These are phyloP conservation scores for Solanum neorickii DNA, from an alignment of 257 asterid species.

Conservation along the genomic window DNA sequence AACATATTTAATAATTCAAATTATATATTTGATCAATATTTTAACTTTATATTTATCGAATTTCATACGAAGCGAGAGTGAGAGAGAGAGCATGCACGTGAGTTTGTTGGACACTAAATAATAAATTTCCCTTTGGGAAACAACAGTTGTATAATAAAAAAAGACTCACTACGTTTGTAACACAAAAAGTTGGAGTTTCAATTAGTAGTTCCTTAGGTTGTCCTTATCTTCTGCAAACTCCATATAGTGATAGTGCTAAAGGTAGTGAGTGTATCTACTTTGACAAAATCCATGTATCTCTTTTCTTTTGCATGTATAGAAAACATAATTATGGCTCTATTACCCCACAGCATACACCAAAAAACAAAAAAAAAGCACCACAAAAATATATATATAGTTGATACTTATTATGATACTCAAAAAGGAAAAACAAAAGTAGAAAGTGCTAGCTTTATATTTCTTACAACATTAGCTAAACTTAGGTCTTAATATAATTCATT, in stretches of 20 bases:
- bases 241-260: background rate
- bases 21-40: no score
- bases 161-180: background rate
- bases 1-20: background rate
- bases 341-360: background rate
- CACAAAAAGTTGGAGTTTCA: background rate
- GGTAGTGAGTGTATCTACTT: background rate
- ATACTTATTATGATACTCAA: background rate
- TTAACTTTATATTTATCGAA: background rate
- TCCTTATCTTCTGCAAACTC: conserved; percentile 3
- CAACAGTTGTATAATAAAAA: background rate
- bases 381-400: background rate
- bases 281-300: background rate
- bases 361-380: background rate
- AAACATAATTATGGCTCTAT: background rate
- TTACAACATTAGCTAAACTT: background rate
- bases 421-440: background rate
- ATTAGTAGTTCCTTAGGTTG: background rate
- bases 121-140: background rate
- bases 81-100: background rate
- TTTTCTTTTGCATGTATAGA: background rate
- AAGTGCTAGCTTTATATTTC: background rate
- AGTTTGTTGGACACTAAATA: background rate
- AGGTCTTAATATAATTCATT: background rate
- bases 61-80: background rate